These are phyloP conservation scores for Tetrapisispora iriomotensis DNA, from an alignment of 805 yeast species.

Conservation along the genomic window DNA sequence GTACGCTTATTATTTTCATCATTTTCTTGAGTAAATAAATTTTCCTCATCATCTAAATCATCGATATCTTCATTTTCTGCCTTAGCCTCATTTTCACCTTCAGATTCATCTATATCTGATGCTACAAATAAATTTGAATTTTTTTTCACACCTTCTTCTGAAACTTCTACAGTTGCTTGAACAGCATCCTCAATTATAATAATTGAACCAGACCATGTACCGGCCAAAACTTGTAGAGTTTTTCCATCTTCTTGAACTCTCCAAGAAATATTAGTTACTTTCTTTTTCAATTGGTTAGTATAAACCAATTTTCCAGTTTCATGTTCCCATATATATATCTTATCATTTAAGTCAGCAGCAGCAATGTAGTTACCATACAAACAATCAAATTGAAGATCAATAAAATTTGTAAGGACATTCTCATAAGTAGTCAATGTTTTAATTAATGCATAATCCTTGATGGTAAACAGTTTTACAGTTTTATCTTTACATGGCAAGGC, in stretches of 20 bases:
- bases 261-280: constrained; percentile 31
- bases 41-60: constrained; percentile 10
- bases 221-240: constrained; percentile 24
- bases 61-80: constrained; percentile 18
- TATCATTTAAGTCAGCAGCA: constrained; percentile 42
- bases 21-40: constrained; percentile 19
- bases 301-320: constrained; percentile 27
- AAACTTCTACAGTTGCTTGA: neutral
- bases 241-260: constrained; percentile 16
- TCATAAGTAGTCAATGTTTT: constrained; percentile 16
- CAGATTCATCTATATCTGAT: constrained; percentile 17
- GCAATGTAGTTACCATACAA: constrained; percentile 49
- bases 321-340: constrained; percentile 49
- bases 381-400: constrained; percentile 52
- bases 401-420: constrained; percentile 25
- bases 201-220: constrained; percentile 35
- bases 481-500: constrained; percentile 52
- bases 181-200: constrained; percentile 23
- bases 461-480: constrained; percentile 36
- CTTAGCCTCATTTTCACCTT: constrained; percentile 15
- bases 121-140: constrained; percentile 22
- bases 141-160: constrained; percentile 8
- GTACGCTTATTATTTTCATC: constrained; percentile 17
- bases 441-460: constrained; percentile 19
- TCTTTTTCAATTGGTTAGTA: constrained; percentile 23